Evolutionary conservation across 805 yeast species (phyloP).

Genomic region (Spathaspora sp.): DNA sequence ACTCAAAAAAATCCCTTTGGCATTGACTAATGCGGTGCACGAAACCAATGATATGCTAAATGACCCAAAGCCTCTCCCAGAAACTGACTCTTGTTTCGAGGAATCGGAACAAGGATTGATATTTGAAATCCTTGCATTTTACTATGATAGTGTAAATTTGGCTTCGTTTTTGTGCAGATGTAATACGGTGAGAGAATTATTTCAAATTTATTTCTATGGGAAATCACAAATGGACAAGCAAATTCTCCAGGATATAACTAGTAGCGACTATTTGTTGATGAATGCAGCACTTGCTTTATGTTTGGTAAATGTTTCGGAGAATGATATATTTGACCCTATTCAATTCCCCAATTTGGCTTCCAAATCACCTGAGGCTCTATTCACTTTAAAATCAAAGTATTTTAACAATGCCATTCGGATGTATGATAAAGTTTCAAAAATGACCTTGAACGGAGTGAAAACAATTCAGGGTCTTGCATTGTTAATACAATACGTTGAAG

Average conservation of each 20-base stretch:
- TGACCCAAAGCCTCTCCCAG: not conserved
- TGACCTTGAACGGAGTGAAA: constrained; percentile 43
- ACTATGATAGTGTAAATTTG: constrained; percentile 14
- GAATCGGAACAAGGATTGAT: constrained; percentile 13
- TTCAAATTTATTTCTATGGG: constrained; percentile 21
- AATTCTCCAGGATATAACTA: constrained; percentile 12
- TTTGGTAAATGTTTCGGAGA: constrained; percentile 11
- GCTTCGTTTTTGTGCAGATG: constrained; percentile 14
- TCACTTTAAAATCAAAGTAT: constrained; percentile 12
- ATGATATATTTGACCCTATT: constrained; percentile 8
- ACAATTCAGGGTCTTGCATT: constrained; percentile 50
- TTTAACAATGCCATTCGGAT: constrained; percentile 40
- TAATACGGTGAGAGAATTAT: constrained; percentile 14
- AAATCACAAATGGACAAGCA: constrained; percentile 2
- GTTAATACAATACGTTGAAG: constrained; percentile 34
- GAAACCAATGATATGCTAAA: constrained; percentile 8
- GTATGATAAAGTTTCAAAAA: constrained; percentile 45
- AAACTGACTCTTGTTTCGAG: constrained; percentile 1
- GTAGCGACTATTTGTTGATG: constrained; percentile 31
- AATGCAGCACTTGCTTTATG: constrained; percentile 22
- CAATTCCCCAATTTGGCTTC: constrained; percentile 10
- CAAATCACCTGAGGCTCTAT: constrained; percentile 9
- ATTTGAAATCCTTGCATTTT: constrained; percentile 21
- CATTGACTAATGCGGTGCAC: constrained; percentile 15
- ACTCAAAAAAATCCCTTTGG: constrained; percentile 20